phyloP scores from a whole-genome alignment of 2,329 filamentous ascomycete genomes.

The Cadophora sp. region DNA sequence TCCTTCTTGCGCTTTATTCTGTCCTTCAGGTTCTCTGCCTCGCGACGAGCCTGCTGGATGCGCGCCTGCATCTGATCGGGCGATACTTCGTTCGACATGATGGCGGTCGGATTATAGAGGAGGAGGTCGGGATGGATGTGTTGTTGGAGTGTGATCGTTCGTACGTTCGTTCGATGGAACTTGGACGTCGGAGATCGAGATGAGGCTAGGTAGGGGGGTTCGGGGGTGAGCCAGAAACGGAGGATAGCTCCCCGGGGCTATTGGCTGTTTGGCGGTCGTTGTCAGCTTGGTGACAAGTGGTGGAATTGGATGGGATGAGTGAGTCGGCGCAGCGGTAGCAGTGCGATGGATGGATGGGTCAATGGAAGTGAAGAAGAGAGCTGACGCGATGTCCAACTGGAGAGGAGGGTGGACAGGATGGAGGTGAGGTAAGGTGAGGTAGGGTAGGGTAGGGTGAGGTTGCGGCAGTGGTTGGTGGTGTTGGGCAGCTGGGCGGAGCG shows the following conservation, averaged over 20 bases:
- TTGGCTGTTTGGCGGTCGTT: slow-evolving; percentile 20
- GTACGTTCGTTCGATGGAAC: slow-evolving; percentile 7
- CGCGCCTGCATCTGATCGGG: slow-evolving; percentile 88
- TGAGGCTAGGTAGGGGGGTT: slow-evolving; percentile 31
- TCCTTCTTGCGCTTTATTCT: slow-evolving; percentile 99
- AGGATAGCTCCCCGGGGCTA: slow-evolving; percentile 38
- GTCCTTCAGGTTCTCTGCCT: slow-evolving; percentile 97
- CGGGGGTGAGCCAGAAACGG: slow-evolving; percentile 39
- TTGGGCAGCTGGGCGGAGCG: too few species aligned
- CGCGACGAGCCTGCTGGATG: slow-evolving; percentile 90
- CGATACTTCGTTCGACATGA: slow-evolving; percentile 63
- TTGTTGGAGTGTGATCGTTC: neutral
- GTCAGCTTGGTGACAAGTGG: slow-evolving; percentile 3
- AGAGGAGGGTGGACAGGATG: neutral
- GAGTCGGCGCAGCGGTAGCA: slow-evolving; percentile 1
- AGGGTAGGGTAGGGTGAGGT: too few species aligned
- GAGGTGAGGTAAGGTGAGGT: neutral
- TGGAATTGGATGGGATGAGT: slow-evolving; percentile 5
- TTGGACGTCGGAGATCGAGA: slow-evolving; percentile 27
- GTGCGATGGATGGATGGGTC: slow-evolving; percentile 16
- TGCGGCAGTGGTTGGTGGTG: neutral
- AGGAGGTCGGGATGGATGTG: slow-evolving; percentile 25
- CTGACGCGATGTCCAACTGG: slow-evolving; percentile 9
- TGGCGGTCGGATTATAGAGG: slow-evolving; percentile 31
- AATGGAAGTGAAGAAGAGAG: slow-evolving; percentile 1